Evolutionary conservation across 495 filamentous ascomycete species (phyloP).

Genomic region (Chaetomium cochliodes): DNA sequence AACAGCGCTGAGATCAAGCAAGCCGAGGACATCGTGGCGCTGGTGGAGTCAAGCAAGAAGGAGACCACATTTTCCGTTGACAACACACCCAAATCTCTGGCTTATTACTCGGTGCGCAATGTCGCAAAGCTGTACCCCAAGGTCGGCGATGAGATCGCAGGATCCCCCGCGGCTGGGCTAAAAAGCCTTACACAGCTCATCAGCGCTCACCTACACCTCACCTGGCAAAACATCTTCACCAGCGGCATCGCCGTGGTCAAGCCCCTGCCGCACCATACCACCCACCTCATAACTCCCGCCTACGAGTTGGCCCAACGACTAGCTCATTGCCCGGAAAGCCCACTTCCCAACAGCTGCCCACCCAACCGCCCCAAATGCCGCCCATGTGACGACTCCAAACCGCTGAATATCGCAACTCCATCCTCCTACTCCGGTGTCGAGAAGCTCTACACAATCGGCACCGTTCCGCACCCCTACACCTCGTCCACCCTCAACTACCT

Average conservation of each 20-base stretch:
- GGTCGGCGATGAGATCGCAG: slow-evolving; percentile 59
- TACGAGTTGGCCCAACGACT: slow-evolving; percentile 69
- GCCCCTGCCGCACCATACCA: slow-evolving; percentile 69
- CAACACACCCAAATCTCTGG: slow-evolving; percentile 61
- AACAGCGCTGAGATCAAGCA: slow-evolving; percentile 52
- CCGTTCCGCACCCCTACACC: slow-evolving; percentile 89
- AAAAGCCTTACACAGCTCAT: slow-evolving; percentile 68
- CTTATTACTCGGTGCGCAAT: slow-evolving; percentile 68
- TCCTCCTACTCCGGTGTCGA: slow-evolving; percentile 59
- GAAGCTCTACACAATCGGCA: slow-evolving; percentile 73
- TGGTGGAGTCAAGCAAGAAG: slow-evolving; percentile 42
- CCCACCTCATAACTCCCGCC: slow-evolving; percentile 67
- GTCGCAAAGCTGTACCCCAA: slow-evolving; percentile 63
- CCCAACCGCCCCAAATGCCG: slow-evolving; percentile 73
- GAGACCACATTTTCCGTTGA: slow-evolving; percentile 64
- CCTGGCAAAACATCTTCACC: slow-evolving; percentile 75
- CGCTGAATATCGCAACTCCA: slow-evolving; percentile 58
- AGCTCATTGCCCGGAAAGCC: slow-evolving; percentile 66
- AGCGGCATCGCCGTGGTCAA: slow-evolving; percentile 75
- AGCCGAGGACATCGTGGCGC: slow-evolving; percentile 57
- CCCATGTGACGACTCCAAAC: slow-evolving; percentile 62
- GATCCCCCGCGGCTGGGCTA: slow-evolving; percentile 57
- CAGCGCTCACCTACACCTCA: slow-evolving; percentile 80
- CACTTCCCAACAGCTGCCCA: slow-evolving; percentile 76
- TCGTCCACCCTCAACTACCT: slow-evolving; percentile 57